Conservation (phyloP, 2,329 filamentous ascomycete species). For the Teratosphaeria destructans region DNA sequence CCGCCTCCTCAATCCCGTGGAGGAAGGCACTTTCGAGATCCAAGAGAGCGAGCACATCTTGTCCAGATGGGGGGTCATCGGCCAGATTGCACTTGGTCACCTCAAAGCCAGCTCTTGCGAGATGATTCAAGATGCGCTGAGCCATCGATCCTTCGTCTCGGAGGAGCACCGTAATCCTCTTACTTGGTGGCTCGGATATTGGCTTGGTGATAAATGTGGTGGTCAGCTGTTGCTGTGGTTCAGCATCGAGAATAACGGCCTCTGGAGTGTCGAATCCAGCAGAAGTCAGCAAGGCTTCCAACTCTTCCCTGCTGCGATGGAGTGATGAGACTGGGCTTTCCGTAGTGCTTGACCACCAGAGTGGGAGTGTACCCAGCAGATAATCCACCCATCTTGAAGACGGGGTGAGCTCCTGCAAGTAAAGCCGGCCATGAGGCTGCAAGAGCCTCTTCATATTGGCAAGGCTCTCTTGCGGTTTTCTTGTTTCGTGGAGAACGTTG, state of each 20-base stretch:
- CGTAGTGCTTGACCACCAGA: background rate
- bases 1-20: background rate
- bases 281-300: background rate
- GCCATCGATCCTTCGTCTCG: background rate
- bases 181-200: background rate
- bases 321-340: background rate
- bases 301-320: background rate
- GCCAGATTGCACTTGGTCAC: background rate
- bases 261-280: background rate
- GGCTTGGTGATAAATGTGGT: background rate
- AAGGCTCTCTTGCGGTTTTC: background rate
- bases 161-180: background rate
- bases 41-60: background rate
- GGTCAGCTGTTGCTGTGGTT: background rate
- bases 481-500: conserved; percentile 2
- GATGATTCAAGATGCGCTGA: background rate
- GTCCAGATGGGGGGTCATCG: background rate
- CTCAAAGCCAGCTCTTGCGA: background rate
- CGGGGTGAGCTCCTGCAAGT: background rate
- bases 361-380: background rate
- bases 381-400: background rate
- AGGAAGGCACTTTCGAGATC: background rate
- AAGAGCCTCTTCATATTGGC: conserved; percentile 4
- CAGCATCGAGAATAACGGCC: background rate
- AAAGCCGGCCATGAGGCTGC: background rate